These are phyloP conservation scores for Candolleomyces eurysporus DNA, from an alignment of 768 basidiomycete genomes.

Conservation along the genomic window DNA sequence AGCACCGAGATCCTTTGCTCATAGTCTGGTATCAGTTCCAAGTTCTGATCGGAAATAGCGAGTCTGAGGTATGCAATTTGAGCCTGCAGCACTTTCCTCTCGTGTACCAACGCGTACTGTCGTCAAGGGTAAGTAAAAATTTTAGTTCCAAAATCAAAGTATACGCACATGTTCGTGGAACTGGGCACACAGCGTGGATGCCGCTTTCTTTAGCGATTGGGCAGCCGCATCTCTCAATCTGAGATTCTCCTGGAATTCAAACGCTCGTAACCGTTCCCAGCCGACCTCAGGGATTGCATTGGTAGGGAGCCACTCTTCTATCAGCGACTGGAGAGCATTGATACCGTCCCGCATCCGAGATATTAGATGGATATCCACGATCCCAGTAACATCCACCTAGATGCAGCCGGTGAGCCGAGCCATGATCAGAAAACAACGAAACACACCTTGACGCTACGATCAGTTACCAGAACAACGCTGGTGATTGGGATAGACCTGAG, in stretches of 20 bases:
- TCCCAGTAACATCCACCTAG: conserved; percentile 69
- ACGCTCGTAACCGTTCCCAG: conserved; percentile 77
- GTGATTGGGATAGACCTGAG: conserved; percentile 60
- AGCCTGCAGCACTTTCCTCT: conserved; percentile 67
- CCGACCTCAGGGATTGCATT: conserved; percentile 69
- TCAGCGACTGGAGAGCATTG: conserved; percentile 44
- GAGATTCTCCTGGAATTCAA: conserved; percentile 90
- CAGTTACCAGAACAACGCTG: conserved; percentile 76
- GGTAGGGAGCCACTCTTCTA: conserved; percentile 54
- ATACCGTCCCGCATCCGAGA: conserved; percentile 59
- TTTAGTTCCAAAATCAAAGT: neutral
- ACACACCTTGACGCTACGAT: conserved; percentile 65
- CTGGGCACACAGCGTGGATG: conserved; percentile 59
- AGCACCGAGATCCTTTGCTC: conserved; percentile 91
- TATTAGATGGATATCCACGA: conserved; percentile 66
- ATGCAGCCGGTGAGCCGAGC: conserved; percentile 4
- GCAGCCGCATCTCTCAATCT: conserved; percentile 53
- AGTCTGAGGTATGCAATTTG: conserved; percentile 78
- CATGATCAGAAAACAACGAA: neutral
- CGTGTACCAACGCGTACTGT: conserved; percentile 78
- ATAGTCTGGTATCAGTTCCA: conserved; percentile 96
- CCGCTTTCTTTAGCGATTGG: conserved; percentile 38
- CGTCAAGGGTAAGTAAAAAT: conserved; percentile 3
- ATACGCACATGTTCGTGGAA: conserved; percentile 74
- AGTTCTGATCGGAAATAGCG: conserved; percentile 92